Evolutionary conservation across 129 eudicot genomes (phyloP).

Genomic region (Chrysanthemum seticuspe): DNA sequence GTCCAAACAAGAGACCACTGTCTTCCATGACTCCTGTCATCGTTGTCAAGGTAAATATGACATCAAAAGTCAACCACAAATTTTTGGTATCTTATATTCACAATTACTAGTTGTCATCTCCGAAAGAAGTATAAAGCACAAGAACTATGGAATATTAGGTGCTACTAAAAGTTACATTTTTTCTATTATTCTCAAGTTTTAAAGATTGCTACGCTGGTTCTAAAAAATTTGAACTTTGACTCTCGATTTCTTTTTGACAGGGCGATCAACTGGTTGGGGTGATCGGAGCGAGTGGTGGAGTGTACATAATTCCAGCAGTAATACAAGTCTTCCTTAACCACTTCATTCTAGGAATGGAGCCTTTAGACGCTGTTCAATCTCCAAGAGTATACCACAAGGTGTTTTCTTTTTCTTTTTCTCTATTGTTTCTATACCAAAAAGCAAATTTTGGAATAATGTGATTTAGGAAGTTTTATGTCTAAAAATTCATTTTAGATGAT

Average conservation of each 20-base stretch:
- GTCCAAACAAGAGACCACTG: constrained; percentile 5
- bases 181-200: too few relatives aligned
- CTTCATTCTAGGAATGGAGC: constrained; percentile 78
- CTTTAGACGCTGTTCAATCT: constrained; percentile 72
- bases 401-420: background rate
- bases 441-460: too few relatives aligned
- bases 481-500: too few relatives aligned
- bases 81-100: too few relatives aligned
- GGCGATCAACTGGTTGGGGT: constrained; percentile 86
- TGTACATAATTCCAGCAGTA: constrained; percentile 80
- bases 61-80: too few relatives aligned
- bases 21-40: constrained; percentile 55
- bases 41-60: background rate
- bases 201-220: background rate
- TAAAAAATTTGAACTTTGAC: constrained; percentile 11
- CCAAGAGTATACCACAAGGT: constrained; percentile 97
- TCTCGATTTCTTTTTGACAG: constrained; percentile 29
- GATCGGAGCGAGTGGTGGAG: constrained; percentile 92
- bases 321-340: constrained; percentile 87
- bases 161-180: too few relatives aligned
- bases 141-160: too few relatives aligned
- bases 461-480: too few relatives aligned
- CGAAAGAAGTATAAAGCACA: too few relatives aligned
- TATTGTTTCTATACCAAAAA: too few relatives aligned
- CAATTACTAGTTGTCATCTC: background rate